Conservation (phyloP, 441 rosid genomes). For the Populus hybrid region DNA sequence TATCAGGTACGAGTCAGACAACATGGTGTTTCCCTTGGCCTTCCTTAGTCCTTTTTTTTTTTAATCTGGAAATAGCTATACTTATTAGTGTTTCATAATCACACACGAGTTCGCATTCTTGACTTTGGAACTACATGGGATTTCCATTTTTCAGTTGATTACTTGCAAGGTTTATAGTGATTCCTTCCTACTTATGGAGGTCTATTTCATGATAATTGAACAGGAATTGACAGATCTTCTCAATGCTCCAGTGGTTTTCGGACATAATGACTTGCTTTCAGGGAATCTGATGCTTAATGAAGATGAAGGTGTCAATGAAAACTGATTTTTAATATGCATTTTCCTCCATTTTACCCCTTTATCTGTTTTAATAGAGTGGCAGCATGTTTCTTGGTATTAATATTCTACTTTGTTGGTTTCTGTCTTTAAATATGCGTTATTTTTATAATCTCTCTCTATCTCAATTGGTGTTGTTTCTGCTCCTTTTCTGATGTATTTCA, state of each 20-base stretch:
- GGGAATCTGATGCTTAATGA: constrained; percentile 93
- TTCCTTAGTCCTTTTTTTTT: background rate
- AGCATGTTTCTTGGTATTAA: background rate
- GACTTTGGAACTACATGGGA: constrained; percentile 2
- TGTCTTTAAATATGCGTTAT: background rate
- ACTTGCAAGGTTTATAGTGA: constrained; percentile 6
- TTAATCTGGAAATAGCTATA: background rate
- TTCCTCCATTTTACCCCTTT: background rate
- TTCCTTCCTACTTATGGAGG: constrained; percentile 18
- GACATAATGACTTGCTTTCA: constrained; percentile 92
- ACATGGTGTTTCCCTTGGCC: background rate
- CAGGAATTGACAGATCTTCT: constrained; percentile 86
- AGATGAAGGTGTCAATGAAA: constrained; percentile 55
- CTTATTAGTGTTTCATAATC: background rate
- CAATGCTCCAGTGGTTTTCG: constrained; percentile 79
- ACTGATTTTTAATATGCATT: background rate
- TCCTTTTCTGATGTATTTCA: background rate
- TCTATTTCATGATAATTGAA: constrained; percentile 37
- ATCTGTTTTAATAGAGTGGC: background rate
- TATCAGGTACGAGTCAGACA: background rate
- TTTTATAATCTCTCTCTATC: background rate
- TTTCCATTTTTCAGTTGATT: constrained; percentile 15
- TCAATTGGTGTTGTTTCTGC: background rate
- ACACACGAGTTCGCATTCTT: background rate
- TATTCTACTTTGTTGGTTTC: background rate